Evolutionary conservation across 2,329 filamentous ascomycete species (phyloP).

Genomic region (Aspergillus clavatus): DNA sequence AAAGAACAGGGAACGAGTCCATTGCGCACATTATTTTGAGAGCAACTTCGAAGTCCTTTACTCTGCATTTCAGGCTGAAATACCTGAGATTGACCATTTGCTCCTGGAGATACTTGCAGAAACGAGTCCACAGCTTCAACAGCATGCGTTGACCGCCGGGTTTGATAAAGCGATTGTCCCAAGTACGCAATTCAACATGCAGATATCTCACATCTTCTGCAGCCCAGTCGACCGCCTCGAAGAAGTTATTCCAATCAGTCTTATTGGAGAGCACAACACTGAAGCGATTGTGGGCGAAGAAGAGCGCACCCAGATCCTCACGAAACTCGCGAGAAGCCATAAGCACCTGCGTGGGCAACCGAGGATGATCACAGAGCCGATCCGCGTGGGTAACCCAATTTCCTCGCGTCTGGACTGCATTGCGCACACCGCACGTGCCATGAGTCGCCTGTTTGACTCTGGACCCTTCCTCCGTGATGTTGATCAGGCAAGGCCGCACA

Average conservation of each 20-base stretch:
- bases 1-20: constrained; percentile 18
- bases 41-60: constrained; percentile 17
- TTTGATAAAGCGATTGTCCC: constrained; percentile 18
- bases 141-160: constrained; percentile 11
- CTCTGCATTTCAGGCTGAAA: constrained; percentile 22
- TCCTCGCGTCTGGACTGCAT: constrained; percentile 3
- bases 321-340: constrained; percentile 11
- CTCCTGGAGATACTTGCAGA: constrained; percentile 12
- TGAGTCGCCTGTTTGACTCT: constrained; percentile 4
- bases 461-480: constrained; percentile 11
- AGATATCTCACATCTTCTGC: constrained; percentile 13
- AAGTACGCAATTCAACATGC: constrained; percentile 18
- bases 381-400: constrained; percentile 7
- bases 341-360: constrained; percentile 15
- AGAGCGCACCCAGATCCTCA: constrained; percentile 12
- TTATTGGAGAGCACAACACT: constrained; percentile 9
- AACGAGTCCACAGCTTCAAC: constrained; percentile 16
- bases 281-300: constrained; percentile 17
- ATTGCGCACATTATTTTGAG: constrained; percentile 11
- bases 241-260: constrained; percentile 15
- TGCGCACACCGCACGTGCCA: not conserved
- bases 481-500: constrained; percentile 18
- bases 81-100: constrained; percentile 14
- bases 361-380: constrained; percentile 15
- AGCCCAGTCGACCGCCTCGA: constrained; percentile 9